phyloP scores from a whole-genome alignment of 2,329 filamentous ascomycete genomes.

The Leptographium galeiforme region DNA sequence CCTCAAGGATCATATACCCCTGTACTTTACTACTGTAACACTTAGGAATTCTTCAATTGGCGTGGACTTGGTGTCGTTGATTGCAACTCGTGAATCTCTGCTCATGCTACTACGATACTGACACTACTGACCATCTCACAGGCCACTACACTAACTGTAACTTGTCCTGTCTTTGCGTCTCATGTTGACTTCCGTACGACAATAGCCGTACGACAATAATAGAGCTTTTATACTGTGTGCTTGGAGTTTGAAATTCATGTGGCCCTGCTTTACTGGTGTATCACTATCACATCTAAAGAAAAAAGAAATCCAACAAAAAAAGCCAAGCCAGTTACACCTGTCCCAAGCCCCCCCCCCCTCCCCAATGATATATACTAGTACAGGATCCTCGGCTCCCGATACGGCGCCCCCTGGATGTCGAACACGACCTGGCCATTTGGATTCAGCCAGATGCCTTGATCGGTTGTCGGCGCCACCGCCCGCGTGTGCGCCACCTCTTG shows the following conservation, averaged over 20 bases:
- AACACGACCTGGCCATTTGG: slow-evolving; percentile 23
- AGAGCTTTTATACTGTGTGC: no score
- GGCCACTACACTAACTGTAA: no score
- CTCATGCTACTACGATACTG: no score
- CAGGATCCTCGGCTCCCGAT: slow-evolving; percentile 15
- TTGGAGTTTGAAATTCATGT: not conserved
- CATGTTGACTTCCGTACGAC: no score
- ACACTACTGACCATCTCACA: no score
- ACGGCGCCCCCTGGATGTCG: slow-evolving; percentile 14
- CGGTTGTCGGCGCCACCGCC: slow-evolving; percentile 55
- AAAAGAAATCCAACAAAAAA: not conserved
- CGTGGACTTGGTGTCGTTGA: no score
- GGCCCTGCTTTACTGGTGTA: not conserved
- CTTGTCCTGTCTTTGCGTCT: no score
- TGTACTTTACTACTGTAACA: not conserved
- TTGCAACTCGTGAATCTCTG: no score
- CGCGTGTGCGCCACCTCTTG: slow-evolving; percentile 58
- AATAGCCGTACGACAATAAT: no score
- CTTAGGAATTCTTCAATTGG: not conserved
- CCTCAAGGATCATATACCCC: not conserved
- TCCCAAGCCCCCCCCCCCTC: not conserved
- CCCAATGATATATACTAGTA: slow-evolving; percentile 7
- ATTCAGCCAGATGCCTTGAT: slow-evolving; percentile 56
- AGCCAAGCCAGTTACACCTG: not conserved
- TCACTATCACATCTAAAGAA: not conserved